phyloP scores from a whole-genome alignment of 805 yeast species.

The Lipomyces yamanashiensis region DNA sequence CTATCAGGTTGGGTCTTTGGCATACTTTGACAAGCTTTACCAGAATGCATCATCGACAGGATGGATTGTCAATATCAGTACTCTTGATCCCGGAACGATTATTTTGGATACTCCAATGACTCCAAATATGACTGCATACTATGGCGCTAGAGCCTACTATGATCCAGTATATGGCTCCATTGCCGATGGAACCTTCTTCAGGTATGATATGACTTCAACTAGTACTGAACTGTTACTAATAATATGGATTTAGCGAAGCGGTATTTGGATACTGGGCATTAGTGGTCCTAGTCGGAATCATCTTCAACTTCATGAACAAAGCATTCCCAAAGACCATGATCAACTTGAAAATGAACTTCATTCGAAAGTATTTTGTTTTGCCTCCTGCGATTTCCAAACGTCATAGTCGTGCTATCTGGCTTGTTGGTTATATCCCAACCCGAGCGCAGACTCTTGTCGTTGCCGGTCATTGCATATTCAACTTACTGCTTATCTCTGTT shows the following conservation, averaged over 20 bases:
- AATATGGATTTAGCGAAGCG: not conserved
- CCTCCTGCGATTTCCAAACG: conserved; percentile 18
- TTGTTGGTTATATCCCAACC: conserved; percentile 22
- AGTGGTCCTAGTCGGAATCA: conserved; percentile 7
- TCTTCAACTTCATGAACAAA: conserved; percentile 5
- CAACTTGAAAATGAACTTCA: not conserved
- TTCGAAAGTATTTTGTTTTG: conserved; percentile 15
- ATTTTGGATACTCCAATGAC: conserved; percentile 46
- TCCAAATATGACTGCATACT: conserved; percentile 3
- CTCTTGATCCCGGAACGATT: conserved; percentile 36
- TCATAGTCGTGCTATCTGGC: conserved; percentile 11
- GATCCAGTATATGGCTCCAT: conserved; percentile 5
- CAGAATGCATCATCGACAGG: conserved; percentile 6
- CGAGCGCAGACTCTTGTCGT: conserved; percentile 22
- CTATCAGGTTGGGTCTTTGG: not conserved
- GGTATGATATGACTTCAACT: not conserved
- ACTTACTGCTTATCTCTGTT: conserved; percentile 10
- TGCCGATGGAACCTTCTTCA: conserved; percentile 6
- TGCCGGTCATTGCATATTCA: conserved; percentile 3
- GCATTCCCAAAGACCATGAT: conserved; percentile 6
- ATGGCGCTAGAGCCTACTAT: not conserved
- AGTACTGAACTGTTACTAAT: not conserved
- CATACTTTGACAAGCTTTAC: not conserved
- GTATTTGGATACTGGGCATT: conserved; percentile 16
- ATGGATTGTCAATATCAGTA: conserved; percentile 2